Evolutionary conservation across 352 stramenopile species (phyloP).

Genomic region (Phytophthora pluvialis): DNA sequence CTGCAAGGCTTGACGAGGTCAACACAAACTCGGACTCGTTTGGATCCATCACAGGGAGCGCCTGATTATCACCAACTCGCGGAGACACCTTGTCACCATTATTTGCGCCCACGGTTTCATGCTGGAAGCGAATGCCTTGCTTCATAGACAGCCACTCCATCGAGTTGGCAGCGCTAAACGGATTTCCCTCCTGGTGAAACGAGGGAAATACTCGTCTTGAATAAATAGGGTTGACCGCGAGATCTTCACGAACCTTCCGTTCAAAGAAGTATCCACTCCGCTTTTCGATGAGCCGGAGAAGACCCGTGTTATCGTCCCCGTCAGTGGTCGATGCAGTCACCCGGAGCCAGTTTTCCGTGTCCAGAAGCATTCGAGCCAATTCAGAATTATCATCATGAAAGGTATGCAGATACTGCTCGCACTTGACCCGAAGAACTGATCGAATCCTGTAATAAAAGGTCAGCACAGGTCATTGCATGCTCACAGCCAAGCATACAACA

Average conservation of each 20-base stretch:
- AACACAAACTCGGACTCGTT: conserved; percentile 69
- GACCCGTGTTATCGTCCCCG: conserved; percentile 48
- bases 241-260: conserved; percentile 48
- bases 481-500: background rate
- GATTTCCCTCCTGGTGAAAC: conserved; percentile 65
- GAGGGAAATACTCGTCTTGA: conserved; percentile 70
- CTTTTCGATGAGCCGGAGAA: conserved; percentile 79
- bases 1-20: conserved; percentile 73
- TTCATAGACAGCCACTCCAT: conserved; percentile 65
- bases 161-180: conserved; percentile 60
- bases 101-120: conserved; percentile 28
- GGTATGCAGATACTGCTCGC: conserved; percentile 78
- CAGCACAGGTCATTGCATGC: conserved; percentile 6
- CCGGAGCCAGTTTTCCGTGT: conserved; percentile 87
- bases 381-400: conserved; percentile 88
- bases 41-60: conserved; percentile 35
- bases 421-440: conserved; percentile 77
- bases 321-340: conserved; percentile 59
- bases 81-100: conserved; percentile 13
- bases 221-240: conserved; percentile 66
- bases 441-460: conserved; percentile 46
- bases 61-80: conserved; percentile 24
- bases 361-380: conserved; percentile 81
- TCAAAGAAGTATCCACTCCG: conserved; percentile 76
- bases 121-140: conserved; percentile 60